Conservation (phyloP, 176 grass and related monocot species). For the Triticum timopheevii region DNA sequence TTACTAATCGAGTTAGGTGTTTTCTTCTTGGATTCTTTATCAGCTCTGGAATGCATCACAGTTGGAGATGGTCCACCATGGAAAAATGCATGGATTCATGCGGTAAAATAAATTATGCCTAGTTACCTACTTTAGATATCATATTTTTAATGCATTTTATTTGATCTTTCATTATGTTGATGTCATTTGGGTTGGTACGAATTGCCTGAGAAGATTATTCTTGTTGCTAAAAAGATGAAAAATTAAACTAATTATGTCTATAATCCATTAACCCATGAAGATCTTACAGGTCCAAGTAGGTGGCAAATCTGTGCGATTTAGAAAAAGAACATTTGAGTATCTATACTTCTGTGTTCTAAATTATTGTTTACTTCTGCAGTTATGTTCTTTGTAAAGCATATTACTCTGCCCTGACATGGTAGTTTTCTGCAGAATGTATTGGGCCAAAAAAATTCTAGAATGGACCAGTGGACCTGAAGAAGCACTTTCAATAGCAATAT, state of each 20-base stretch:
- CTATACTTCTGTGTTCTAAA: neutral
- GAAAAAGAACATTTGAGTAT: neutral
- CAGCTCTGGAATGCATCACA: slow-evolving; percentile 99
- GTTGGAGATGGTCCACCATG: slow-evolving; percentile 81
- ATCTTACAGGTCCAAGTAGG: neutral
- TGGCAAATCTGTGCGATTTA: neutral
- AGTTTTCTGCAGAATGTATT: slow-evolving; percentile 79
- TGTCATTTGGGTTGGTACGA: neutral
- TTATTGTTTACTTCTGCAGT: slow-evolving; percentile 16
- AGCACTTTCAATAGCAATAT: slow-evolving; percentile 79
- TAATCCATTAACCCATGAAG: neutral
- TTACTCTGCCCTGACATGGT: slow-evolving; percentile 18
- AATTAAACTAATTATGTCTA: neutral
- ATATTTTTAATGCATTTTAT: neutral
- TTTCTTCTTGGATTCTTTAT: slow-evolving; percentile 6
- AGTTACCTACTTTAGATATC: slow-evolving; percentile 1
- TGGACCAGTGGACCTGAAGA: slow-evolving; percentile 88
- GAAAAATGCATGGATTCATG: slow-evolving; percentile 99
- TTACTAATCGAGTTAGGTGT: slow-evolving; percentile 8
- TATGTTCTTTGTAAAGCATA: neutral
- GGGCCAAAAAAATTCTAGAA: slow-evolving; percentile 97
- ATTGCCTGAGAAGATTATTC: neutral
- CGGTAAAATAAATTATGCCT: slow-evolving; percentile 42
- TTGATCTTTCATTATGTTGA: neutral
- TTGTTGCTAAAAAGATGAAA: neutral